A percentile compares a stretch with the other conserved stretches of the same genome.
phyloP scores from a whole-genome alignment of 1,139 yeast species.

The Yamadazyma pseudoaaseri region DNA sequence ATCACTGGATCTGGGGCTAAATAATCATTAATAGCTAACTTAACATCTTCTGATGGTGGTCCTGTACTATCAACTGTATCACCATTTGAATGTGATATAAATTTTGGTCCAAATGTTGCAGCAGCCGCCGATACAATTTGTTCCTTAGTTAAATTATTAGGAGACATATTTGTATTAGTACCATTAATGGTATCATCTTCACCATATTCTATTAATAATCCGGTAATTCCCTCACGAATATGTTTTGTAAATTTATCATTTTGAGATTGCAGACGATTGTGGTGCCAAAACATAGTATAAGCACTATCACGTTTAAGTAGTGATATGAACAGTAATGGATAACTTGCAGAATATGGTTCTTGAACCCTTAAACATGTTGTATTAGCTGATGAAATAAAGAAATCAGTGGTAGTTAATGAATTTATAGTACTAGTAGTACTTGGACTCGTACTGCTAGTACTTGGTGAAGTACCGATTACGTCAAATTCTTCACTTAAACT shows the following conservation, averaged over 20 bases:
- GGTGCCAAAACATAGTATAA: conserved; percentile 13
- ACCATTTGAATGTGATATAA: no score
- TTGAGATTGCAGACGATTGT: conserved; percentile 9
- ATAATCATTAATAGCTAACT: conserved; percentile 7
- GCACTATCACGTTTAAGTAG: conserved; percentile 13
- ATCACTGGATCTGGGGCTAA: conserved; percentile 1
- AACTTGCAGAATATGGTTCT: conserved; percentile 11
- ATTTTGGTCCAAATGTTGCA: no score
- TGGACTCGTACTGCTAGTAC: no score
- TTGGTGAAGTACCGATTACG: no score
- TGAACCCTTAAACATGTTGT: conserved; percentile 9
- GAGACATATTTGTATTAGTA: no score
- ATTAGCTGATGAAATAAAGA: conserved; percentile 8
- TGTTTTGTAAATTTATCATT: conserved; percentile 6
- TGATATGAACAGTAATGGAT: conserved; percentile 13
- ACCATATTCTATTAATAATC: conserved; percentile 7
- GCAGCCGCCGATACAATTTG: no score
- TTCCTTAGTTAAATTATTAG: no score
- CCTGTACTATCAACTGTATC: no score
- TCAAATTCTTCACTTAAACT: neutral
- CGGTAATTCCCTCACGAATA: conserved; percentile 10
- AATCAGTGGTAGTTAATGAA: conserved; percentile 12
- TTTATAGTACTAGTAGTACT: no score
- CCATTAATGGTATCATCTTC: conserved; percentile 2
- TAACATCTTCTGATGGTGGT: neutral